Percentiles rank a stretch among this genome's conserved stretches.
Conservation (phyloP, 75 land plant species). For the Chamaecyparis obtusa region DNA sequence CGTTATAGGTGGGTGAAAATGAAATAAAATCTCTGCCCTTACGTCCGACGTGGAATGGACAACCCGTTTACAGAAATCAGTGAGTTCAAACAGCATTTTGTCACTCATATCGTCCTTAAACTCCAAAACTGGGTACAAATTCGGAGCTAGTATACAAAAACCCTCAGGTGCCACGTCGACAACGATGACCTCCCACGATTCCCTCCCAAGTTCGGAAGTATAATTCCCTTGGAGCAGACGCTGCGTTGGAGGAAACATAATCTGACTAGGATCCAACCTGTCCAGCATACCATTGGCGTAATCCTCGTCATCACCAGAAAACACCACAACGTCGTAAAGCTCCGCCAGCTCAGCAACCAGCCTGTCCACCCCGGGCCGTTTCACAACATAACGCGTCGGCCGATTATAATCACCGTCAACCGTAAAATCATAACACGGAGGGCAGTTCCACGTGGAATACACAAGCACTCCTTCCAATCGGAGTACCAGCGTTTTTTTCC, state of each 20-base stretch:
- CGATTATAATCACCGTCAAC: too few relatives aligned
- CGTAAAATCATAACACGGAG: too few relatives aligned
- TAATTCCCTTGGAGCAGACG: not conserved
- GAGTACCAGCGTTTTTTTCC: too few relatives aligned
- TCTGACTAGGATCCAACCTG: constrained; percentile 11
- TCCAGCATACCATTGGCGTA: constrained; percentile 27
- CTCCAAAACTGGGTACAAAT: not conserved
- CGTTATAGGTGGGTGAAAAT: too few relatives aligned
- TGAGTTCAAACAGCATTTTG: too few relatives aligned
- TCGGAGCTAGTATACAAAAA: too few relatives aligned
- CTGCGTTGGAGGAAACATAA: too few relatives aligned
- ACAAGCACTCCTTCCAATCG: too few relatives aligned
- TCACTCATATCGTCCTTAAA: not conserved
- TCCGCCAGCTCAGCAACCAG: constrained; percentile 3
- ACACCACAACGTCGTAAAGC: constrained; percentile 28
- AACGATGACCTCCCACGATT: not conserved
- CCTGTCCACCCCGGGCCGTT: not conserved
- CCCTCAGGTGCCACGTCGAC: not conserved
- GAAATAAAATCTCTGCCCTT: too few relatives aligned
- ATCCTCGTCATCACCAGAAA: constrained; percentile 17
- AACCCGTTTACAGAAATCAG: too few relatives aligned
- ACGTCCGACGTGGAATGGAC: not conserved
- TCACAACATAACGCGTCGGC: not conserved
- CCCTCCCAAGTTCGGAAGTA: constrained; percentile 8
- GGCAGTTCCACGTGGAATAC: too few relatives aligned